These are phyloP conservation scores for Pyronema omphalodes DNA, from an alignment of 495 filamentous ascomycete genomes.

Conservation along the genomic window DNA sequence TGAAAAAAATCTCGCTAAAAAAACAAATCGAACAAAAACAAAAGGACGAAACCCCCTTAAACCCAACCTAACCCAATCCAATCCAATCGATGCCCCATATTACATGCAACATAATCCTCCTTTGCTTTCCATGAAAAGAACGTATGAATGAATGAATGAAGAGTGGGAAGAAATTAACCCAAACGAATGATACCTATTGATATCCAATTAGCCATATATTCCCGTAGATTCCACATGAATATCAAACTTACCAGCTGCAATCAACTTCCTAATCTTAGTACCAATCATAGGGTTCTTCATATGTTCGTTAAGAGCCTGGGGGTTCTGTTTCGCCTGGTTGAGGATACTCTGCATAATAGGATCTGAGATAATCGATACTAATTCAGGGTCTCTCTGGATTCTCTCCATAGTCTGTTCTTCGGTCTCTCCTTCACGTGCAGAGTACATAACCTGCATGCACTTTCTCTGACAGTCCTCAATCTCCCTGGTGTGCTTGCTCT, in stretches of 20 bases:
- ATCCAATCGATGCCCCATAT: not conserved
- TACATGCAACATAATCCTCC: not conserved
- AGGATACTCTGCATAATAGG: conserved; percentile 97
- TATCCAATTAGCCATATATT: not conserved
- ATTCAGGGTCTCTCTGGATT: conserved; percentile 82
- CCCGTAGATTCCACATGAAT: not conserved
- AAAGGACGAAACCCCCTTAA: not conserved
- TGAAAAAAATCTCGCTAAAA: not conserved
- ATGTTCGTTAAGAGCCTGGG: conserved; percentile 80
- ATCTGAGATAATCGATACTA: conserved; percentile 65
- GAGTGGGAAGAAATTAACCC: not conserved
- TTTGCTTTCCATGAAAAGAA: not conserved
- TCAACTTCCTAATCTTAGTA: conserved; percentile 76
- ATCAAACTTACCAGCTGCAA: conserved; percentile 45
- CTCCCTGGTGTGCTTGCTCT: conserved; percentile 61
- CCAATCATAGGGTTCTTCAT: conserved; percentile 80
- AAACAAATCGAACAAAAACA: not conserved
- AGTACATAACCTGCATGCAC: conserved; percentile 77
- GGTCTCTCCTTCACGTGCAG: conserved; percentile 77
- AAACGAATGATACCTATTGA: not conserved
- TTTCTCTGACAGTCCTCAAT: conserved; percentile 91
- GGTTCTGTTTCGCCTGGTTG: conserved; percentile 61
- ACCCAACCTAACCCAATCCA: not conserved
- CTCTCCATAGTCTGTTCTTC: conserved; percentile 91
- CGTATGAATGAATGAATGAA: not conserved